These are phyloP conservation scores for Colletotrichum tabaci DNA, from an alignment of 2,329 filamentous ascomycete species.

Conservation along the genomic window DNA sequence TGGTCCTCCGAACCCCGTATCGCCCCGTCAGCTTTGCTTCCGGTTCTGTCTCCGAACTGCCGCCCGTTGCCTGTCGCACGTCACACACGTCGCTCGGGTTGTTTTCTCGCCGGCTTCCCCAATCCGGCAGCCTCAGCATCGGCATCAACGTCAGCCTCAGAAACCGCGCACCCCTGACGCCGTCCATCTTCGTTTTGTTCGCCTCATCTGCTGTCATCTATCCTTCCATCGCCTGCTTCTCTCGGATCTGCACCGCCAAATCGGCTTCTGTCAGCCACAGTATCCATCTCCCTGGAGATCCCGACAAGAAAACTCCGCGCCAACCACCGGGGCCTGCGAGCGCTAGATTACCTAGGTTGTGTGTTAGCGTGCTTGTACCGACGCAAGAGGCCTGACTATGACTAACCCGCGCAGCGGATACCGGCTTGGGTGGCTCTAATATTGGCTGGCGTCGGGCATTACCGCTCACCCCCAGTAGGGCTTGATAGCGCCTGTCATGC, in stretches of 20 bases:
- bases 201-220: conserved; percentile 28
- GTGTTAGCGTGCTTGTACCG: too few species aligned
- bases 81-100: conserved; percentile 12
- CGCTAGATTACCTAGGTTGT: conserved; percentile 3
- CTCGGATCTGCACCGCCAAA: conserved; percentile 26
- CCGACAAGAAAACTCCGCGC: conserved; percentile 4
- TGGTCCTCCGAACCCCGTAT: conserved; percentile 8
- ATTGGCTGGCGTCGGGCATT: conserved; percentile 21
- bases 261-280: conserved; percentile 26
- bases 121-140: background rate
- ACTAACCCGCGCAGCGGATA: conserved; percentile 11
- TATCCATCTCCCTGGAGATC: conserved; percentile 15
- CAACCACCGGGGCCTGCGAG: conserved; percentile 3
- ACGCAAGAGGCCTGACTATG: background rate
- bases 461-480: conserved; percentile 3
- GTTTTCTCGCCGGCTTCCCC: conserved; percentile 9
- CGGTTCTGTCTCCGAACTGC: background rate
- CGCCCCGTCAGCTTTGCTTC: background rate
- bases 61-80: too few species aligned
- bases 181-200: background rate
- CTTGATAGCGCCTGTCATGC: background rate
- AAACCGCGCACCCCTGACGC: conserved; percentile 13
- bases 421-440: conserved; percentile 11
- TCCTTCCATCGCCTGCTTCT: conserved; percentile 2
- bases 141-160: background rate